Percentiles rank a stretch among this genome's conserved stretches.
Evolutionary conservation across 805 yeast genomes (phyloP).

Genomic region (Alloascoidea hylecoeti): DNA sequence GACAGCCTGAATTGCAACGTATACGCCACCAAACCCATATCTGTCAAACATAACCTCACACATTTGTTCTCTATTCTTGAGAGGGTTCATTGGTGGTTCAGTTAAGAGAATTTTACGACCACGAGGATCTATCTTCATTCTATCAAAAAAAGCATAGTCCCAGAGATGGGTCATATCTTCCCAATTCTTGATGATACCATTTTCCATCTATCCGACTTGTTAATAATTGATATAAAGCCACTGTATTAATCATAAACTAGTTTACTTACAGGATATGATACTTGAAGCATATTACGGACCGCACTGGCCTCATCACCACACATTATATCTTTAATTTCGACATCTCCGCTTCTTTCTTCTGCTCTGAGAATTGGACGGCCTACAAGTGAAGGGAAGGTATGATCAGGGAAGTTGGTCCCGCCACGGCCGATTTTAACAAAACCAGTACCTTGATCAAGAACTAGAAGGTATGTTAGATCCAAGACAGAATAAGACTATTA

Average conservation of each 20-base stretch:
- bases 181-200: conserved; percentile 95
- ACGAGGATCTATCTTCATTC: conserved; percentile 60
- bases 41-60: conserved; percentile 87
- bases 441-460: conserved; percentile 98
- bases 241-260: no score
- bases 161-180: conserved; percentile 97
- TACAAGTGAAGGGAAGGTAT: conserved; percentile 92
- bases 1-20: conserved; percentile 96
- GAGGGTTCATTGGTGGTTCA: conserved; percentile 97
- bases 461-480: conserved; percentile 21
- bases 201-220: conserved; percentile 49
- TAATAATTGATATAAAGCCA: background rate
- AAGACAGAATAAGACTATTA: background rate
- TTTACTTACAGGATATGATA: conserved; percentile 60
- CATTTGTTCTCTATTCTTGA: conserved; percentile 82
- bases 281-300: conserved; percentile 78
- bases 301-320: conserved; percentile 93
- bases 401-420: conserved; percentile 94
- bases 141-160: conserved; percentile 94
- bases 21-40: conserved; percentile 83
- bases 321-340: conserved; percentile 90
- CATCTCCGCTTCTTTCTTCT: conserved; percentile 70
- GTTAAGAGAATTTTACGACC: conserved; percentile 80
- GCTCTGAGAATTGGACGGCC: conserved; percentile 96
- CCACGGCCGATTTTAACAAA: conserved; percentile 95